Evolutionary conservation across 208 protist genomes (phyloP).

Genomic region (Sergeia podlipaevii): DNA sequence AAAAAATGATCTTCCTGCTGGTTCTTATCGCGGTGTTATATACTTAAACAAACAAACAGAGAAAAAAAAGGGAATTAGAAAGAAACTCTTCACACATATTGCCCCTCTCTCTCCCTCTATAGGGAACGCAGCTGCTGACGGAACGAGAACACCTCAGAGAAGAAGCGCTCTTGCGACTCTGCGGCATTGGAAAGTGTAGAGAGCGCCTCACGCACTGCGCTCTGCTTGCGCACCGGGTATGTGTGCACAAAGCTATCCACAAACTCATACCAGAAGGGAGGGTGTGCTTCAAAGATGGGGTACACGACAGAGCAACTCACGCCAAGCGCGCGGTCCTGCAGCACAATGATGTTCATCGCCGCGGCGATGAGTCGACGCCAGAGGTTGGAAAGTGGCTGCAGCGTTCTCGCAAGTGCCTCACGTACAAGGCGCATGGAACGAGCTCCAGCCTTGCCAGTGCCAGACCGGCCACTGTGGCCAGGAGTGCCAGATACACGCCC

Average conservation of each 20-base stretch:
- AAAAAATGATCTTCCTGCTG: too few relatives aligned
- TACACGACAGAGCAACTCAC: conserved; percentile 67
- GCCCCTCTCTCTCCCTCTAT: conserved; percentile 17
- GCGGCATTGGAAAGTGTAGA: conserved; percentile 53
- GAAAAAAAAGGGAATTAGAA: conserved; percentile 3
- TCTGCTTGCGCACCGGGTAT: conserved; percentile 65
- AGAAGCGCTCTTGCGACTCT: conserved; percentile 72
- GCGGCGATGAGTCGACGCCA: conserved; percentile 69
- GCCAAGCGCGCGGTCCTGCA: conserved; percentile 72
- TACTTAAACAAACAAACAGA: background rate
- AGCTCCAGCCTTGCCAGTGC: conserved; percentile 8
- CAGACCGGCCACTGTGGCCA: conserved; percentile 17
- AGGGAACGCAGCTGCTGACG: conserved; percentile 61
- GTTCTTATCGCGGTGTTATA: too few relatives aligned
- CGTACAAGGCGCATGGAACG: conserved; percentile 29
- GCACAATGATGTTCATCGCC: conserved; percentile 81
- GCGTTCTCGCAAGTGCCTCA: conserved; percentile 39
- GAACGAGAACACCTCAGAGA: conserved; percentile 77
- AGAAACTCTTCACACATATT: background rate
- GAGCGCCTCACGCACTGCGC: conserved; percentile 57
- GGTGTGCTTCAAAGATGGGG: conserved; percentile 81
- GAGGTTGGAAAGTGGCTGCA: conserved; percentile 64
- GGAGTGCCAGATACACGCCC: conserved; percentile 30
- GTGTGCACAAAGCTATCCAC: conserved; percentile 61
- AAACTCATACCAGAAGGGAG: conserved; percentile 77